Evolutionary conservation across 192 early-diverging fungal species (phyloP).

Genomic region (Gryganskiella cystojenkinii): DNA sequence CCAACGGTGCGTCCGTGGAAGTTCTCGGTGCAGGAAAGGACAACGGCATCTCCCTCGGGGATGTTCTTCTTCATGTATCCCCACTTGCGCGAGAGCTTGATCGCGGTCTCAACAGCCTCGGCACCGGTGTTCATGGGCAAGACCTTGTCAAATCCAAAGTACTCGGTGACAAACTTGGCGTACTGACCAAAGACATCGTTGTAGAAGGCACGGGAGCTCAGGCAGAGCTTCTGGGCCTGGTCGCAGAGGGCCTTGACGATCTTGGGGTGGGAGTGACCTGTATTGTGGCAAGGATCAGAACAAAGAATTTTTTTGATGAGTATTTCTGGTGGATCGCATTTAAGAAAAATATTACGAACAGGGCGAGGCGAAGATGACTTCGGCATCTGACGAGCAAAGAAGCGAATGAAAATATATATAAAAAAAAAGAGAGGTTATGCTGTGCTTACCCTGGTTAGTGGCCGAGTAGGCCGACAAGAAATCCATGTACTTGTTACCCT

Average conservation of each 20-base stretch:
- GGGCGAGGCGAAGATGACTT: too few relatives aligned
- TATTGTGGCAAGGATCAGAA: background rate
- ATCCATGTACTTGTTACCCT: slow-evolving; percentile 88
- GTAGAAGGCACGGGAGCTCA: slow-evolving; percentile 97
- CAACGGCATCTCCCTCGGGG: slow-evolving; percentile 79
- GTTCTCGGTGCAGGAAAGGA: slow-evolving; percentile 88
- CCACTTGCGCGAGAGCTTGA: slow-evolving; percentile 98
- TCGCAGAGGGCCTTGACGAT: slow-evolving; percentile 91
- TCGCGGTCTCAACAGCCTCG: slow-evolving; percentile 98
- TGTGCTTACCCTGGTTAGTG: slow-evolving; percentile 76
- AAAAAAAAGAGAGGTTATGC: background rate
- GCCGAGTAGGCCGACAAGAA: slow-evolving; percentile 89
- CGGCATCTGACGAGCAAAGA: slow-evolving; percentile 1
- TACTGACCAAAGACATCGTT: slow-evolving; percentile 93
- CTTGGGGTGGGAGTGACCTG: slow-evolving; percentile 94
- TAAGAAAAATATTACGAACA: too few relatives aligned
- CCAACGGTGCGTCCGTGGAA: slow-evolving; percentile 97
- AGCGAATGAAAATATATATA: background rate
- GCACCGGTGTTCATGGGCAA: slow-evolving; percentile 99
- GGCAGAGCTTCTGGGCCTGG: slow-evolving; percentile 86
- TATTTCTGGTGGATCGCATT: background rate
- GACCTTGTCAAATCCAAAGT: slow-evolving; percentile 98
- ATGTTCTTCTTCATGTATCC: slow-evolving; percentile 94
- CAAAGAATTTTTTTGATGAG: background rate
- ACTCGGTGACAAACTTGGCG: slow-evolving; percentile 92